Evolutionary conservation across 2,329 filamentous ascomycete genomes (phyloP).

Genomic region (Raffaelea albimanens): DNA sequence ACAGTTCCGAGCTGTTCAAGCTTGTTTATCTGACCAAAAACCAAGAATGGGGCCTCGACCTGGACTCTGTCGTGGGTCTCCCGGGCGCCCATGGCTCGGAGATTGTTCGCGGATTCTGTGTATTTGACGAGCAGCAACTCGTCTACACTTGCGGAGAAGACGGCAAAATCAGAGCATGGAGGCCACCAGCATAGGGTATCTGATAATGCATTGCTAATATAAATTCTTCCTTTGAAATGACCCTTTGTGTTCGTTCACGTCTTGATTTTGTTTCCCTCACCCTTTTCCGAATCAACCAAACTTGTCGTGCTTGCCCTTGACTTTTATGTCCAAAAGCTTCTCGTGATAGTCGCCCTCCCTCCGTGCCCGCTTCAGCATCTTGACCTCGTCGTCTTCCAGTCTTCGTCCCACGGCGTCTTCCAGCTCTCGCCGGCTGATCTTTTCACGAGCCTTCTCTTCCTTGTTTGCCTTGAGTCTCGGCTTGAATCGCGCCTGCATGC

Average conservation of each 20-base stretch:
- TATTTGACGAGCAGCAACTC: slow-evolving; percentile 49
- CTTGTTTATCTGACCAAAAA: slow-evolving; percentile 48
- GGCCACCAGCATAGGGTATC: slow-evolving; percentile 19
- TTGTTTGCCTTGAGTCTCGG: slow-evolving; percentile 69
- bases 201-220: background rate
- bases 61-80: slow-evolving; percentile 47
- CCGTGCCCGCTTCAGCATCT: slow-evolving; percentile 69
- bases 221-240: background rate
- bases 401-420: slow-evolving; percentile 70
- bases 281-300: slow-evolving; percentile 37
- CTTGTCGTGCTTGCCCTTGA: slow-evolving; percentile 91
- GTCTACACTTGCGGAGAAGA: slow-evolving; percentile 53
- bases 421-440: slow-evolving; percentile 77
- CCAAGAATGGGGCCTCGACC: slow-evolving; percentile 44
- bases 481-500: slow-evolving; percentile 95
- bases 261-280: background rate
- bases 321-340: slow-evolving; percentile 72
- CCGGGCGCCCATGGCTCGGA: slow-evolving; percentile 55
- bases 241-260: background rate
- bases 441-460: slow-evolving; percentile 74
- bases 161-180: slow-evolving; percentile 48
- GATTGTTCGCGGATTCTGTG: slow-evolving; percentile 54
- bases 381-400: slow-evolving; percentile 79
- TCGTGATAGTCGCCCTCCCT: slow-evolving; percentile 88
- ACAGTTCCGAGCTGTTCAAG: slow-evolving; percentile 47